A percentile compares a stretch with the other conserved stretches of the same genome.
Conservation (phyloP, 1,139 yeast species). For the Candida smagusa region DNA sequence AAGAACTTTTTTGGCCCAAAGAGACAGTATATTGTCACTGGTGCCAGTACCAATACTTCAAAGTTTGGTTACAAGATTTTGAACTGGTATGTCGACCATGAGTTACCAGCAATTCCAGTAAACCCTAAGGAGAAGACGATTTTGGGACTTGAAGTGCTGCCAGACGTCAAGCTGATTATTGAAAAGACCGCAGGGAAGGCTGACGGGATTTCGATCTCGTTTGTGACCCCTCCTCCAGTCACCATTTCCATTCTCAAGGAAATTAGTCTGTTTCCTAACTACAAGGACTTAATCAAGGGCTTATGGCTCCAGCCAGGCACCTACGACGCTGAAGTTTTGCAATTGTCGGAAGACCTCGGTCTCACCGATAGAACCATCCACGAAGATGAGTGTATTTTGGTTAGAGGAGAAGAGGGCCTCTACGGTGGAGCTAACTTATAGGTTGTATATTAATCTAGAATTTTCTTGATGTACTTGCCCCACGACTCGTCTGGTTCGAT, state of each 20-base stretch:
- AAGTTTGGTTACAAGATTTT: constrained; percentile 74
- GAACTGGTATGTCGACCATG: constrained; percentile 61
- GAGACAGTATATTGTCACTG: constrained; percentile 65
- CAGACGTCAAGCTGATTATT: constrained; percentile 33
- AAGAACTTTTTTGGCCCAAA: constrained; percentile 49
- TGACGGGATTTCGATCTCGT: constrained; percentile 54
- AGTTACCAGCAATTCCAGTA: constrained; percentile 62
- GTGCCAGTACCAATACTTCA: constrained; percentile 63
- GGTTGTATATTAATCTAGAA: constrained; percentile 26
- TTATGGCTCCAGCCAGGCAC: constrained; percentile 88
- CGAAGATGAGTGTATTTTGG: constrained; percentile 67
- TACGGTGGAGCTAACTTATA: constrained; percentile 8
- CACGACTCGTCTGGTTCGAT: constrained; percentile 34
- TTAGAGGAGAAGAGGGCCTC: constrained; percentile 62
- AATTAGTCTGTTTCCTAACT: constrained; percentile 29
- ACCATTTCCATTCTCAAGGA: constrained; percentile 48
- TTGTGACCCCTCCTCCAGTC: constrained; percentile 71
- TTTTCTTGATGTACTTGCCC: constrained; percentile 49
- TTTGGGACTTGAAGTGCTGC: constrained; percentile 40
- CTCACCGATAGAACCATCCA: constrained; percentile 46
- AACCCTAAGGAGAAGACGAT: constrained; percentile 55
- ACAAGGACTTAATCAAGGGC: constrained; percentile 42
- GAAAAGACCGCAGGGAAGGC: constrained; percentile 21
- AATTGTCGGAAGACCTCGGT: constrained; percentile 35
- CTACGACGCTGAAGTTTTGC: constrained; percentile 53